Percentiles rank a stretch among this genome's conserved stretches.
These are phyloP conservation scores for Diaporthe aspalathi DNA, from an alignment of 2,329 filamentous ascomycete species.

Conservation along the genomic window DNA sequence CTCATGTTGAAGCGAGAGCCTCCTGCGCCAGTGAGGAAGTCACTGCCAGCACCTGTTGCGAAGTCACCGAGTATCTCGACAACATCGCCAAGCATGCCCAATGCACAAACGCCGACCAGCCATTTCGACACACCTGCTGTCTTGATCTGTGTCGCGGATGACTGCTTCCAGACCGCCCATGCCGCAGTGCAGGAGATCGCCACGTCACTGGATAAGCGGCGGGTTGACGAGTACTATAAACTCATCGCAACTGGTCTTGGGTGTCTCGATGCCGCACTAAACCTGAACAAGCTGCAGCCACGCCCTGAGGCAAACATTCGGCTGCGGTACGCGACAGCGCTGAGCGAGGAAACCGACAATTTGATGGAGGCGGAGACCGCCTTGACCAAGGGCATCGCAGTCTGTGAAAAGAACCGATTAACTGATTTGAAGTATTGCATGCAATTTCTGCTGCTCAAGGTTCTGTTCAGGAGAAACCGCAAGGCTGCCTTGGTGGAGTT, in stretches of 20 bases:
- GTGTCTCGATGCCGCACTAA: conserved; percentile 77
- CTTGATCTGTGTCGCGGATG: conserved; percentile 78
- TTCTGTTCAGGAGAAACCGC: conserved; percentile 76
- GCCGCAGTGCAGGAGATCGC: conserved; percentile 62
- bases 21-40: conserved; percentile 38
- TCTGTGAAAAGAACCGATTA: conserved; percentile 74
- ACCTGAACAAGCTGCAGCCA: conserved; percentile 69
- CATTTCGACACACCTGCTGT: conserved; percentile 67
- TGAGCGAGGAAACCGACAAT: conserved; percentile 83
- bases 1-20: conserved; percentile 36
- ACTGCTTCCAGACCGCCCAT: conserved; percentile 77
- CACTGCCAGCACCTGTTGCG: conserved; percentile 43
- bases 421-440: conserved; percentile 80
- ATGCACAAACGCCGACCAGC: conserved; percentile 46
- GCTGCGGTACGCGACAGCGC: conserved; percentile 76
- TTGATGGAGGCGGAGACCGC: conserved; percentile 78
- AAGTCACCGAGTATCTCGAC: conserved; percentile 53
- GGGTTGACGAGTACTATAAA: conserved; percentile 75
- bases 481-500: conserved; percentile 79
- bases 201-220: conserved; percentile 59
- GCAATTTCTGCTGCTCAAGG: conserved; percentile 77
- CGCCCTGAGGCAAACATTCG: conserved; percentile 76
- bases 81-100: conserved; percentile 41
- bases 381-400: conserved; percentile 75
- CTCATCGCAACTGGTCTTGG: conserved; percentile 78